Evolutionary conservation across 192 early-diverging fungal genomes (phyloP).

Genomic region (Podila horticola): DNA sequence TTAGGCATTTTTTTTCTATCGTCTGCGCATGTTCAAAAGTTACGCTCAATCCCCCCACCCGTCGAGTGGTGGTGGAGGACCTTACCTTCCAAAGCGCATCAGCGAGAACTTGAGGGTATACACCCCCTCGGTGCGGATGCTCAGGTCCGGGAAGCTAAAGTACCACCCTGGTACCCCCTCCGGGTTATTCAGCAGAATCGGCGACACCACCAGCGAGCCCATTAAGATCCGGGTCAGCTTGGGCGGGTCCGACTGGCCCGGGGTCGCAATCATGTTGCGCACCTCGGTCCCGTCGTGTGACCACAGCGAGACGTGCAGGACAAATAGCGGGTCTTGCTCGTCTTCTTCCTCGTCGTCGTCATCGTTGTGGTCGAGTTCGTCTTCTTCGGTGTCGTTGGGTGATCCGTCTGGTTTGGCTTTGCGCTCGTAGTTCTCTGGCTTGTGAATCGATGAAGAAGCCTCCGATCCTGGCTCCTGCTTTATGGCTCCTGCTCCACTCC

Average conservation of each 20-base stretch:
- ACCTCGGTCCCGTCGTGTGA: constrained; percentile 65
- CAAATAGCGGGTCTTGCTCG: constrained; percentile 68
- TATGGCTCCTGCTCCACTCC: no score
- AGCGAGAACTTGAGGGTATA: constrained; percentile 77
- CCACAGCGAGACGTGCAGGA: constrained; percentile 71
- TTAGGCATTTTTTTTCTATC: no score
- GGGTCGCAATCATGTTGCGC: constrained; percentile 68
- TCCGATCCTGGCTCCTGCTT: not conserved
- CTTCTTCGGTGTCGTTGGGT: not conserved
- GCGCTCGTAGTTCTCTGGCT: not conserved
- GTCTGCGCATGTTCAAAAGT: no score
- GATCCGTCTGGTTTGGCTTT: not conserved
- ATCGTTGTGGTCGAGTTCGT: no score
- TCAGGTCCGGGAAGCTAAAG: constrained; percentile 83
- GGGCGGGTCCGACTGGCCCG: constrained; percentile 51
- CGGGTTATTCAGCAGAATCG: constrained; percentile 61
- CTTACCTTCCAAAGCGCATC: constrained; percentile 74
- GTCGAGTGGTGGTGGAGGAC: no score
- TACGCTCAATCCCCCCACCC: no score
- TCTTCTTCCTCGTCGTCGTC: not conserved
- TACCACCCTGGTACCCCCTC: constrained; percentile 73
- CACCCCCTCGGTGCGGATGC: constrained; percentile 77
- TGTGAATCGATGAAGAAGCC: not conserved
- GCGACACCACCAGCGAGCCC: constrained; percentile 71
- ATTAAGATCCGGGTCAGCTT: constrained; percentile 70